Conservation (phyloP, 441 rosid genomes). For the Gossypium trilobum region DNA sequence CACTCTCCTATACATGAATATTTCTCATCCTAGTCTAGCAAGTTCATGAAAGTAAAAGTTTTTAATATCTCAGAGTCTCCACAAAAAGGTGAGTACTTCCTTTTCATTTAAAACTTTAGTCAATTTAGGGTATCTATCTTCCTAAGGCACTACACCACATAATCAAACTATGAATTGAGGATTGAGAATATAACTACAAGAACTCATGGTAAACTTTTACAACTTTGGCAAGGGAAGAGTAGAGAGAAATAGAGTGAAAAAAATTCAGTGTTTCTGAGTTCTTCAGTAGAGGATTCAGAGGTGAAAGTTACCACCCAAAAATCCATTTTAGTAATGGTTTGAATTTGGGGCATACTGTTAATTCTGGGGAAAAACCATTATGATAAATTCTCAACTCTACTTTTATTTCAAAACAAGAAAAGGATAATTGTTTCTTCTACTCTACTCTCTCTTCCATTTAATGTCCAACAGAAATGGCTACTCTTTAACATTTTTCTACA, state of each 20-base stretch:
- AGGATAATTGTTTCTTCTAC: neutral
- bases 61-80: neutral
- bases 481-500: neutral
- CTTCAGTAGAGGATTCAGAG: neutral
- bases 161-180: neutral
- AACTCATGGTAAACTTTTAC: neutral
- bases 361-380: neutral
- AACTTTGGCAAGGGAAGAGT: neutral
- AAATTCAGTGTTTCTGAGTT: neutral
- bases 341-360: neutral
- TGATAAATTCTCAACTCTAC: neutral
- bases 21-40: neutral
- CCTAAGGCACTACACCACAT: neutral
- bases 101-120: neutral
- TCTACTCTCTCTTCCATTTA: neutral
- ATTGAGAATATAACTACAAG: neutral
- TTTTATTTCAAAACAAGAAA: neutral
- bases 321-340: neutral
- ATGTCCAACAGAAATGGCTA: neutral
- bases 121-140: neutral
- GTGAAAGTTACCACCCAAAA: neutral
- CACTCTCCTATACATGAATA: neutral
- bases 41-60: neutral
- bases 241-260: neutral
- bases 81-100: neutral